Conservation (phyloP, 805 yeast genomes). For the Nakazawaea pomicola region DNA sequence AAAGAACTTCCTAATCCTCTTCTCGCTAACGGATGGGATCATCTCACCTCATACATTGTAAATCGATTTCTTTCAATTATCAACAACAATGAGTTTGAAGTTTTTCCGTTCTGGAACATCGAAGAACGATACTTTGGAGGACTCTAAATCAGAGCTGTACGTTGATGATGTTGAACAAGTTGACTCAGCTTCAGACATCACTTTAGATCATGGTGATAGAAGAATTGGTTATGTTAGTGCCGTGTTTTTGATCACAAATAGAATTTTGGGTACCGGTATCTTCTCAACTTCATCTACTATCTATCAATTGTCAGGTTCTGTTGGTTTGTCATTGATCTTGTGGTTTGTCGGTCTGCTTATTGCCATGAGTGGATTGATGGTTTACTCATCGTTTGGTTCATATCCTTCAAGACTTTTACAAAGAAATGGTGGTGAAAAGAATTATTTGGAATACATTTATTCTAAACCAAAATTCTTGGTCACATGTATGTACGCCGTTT, state of each 20-base stretch:
- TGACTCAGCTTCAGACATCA: slow-evolving; percentile 4
- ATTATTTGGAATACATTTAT: slow-evolving; percentile 69
- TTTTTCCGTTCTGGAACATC: neutral
- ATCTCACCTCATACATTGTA: no score
- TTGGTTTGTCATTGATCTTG: slow-evolving; percentile 64
- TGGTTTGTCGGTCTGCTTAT: slow-evolving; percentile 75
- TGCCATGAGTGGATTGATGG: slow-evolving; percentile 57
- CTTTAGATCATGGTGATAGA: slow-evolving; percentile 37
- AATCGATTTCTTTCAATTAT: no score
- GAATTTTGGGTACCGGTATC: slow-evolving; percentile 74
- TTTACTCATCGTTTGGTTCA: slow-evolving; percentile 77
- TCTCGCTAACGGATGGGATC: no score
- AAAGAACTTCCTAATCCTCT: no score
- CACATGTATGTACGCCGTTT: slow-evolving; percentile 62
- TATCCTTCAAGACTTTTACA: slow-evolving; percentile 43
- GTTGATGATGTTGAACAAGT: neutral
- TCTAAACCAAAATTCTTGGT: slow-evolving; percentile 64
- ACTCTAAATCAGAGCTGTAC: neutral
- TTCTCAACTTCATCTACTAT: slow-evolving; percentile 66
- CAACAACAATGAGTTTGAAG: slow-evolving; percentile 5
- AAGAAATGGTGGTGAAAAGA: slow-evolving; percentile 83
- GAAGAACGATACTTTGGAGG: neutral
- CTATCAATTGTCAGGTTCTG: slow-evolving; percentile 56
- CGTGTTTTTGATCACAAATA: slow-evolving; percentile 50
- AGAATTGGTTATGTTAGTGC: slow-evolving; percentile 41